Percentiles rank a stretch among this genome's conserved stretches.
Evolutionary conservation across 148 eudicot genomes (phyloP).

Genomic region (Vaccinium corymbosum): DNA sequence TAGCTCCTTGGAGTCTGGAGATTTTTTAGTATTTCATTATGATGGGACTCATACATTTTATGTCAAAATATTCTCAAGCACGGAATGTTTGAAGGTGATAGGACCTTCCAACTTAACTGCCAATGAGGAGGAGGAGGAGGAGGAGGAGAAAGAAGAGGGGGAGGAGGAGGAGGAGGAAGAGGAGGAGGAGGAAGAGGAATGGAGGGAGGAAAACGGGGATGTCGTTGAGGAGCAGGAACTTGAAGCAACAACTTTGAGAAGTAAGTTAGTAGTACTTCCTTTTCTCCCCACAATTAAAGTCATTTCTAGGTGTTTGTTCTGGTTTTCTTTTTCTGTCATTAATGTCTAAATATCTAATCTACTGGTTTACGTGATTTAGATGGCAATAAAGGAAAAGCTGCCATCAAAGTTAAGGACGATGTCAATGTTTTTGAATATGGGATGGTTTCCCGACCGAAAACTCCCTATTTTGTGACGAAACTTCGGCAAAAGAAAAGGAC

Average conservation of each 20-base stretch:
- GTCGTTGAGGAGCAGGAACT: not conserved
- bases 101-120: not conserved
- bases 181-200: not conserved
- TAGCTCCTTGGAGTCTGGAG: not conserved
- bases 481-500: not conserved
- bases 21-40: constrained; percentile 19
- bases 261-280: not conserved
- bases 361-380: not conserved
- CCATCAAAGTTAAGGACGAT: not conserved
- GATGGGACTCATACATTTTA: constrained; percentile 6
- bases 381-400: constrained; percentile 1
- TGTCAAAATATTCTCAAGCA: constrained; percentile 1
- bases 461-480: constrained; percentile 27
- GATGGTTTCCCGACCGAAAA: constrained; percentile 7
- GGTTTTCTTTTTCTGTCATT: not conserved
- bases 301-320: not conserved
- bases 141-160: not conserved
- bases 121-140: not conserved
- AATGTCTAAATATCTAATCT: not conserved
- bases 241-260: not conserved
- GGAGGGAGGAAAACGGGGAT: no score
- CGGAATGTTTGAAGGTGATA: constrained; percentile 13
- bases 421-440: constrained; percentile 22
- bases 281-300: not conserved
- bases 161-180: not conserved